Evolutionary conservation across 2,329 filamentous ascomycete genomes (phyloP).

Genomic region (Colletotrichum musicola): DNA sequence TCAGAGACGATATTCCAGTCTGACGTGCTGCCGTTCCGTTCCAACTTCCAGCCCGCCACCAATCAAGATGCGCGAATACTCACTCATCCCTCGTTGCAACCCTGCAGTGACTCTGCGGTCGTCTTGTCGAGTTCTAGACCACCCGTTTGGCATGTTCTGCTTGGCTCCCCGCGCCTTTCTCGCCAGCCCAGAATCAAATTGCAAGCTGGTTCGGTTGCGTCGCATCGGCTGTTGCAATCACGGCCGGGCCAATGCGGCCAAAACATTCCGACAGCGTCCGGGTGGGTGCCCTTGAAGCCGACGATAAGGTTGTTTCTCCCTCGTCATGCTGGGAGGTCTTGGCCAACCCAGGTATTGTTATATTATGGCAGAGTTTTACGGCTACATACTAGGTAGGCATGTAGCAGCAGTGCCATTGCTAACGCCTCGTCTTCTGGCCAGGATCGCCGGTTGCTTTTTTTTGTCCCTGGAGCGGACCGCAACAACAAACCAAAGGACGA

Average conservation of each 20-base stretch:
- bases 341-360: too few species aligned
- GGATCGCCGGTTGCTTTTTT: background rate
- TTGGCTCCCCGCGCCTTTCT: background rate
- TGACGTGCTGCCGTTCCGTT: conserved; percentile 26
- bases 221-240: conserved; percentile 24
- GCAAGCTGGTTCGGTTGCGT: conserved; percentile 4
- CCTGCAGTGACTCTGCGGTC: conserved; percentile 10
- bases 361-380: too few species aligned
- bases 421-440: too few species aligned
- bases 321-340: background rate
- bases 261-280: conserved; percentile 4
- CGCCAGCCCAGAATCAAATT: background rate
- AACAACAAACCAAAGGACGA: conserved; percentile 6
- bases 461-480: background rate
- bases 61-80: conserved; percentile 14
- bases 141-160: conserved; percentile 16
- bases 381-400: too few species aligned
- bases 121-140: conserved; percentile 23
- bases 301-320: conserved; percentile 22
- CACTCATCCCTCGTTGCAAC: conserved; percentile 28
- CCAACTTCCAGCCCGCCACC: conserved; percentile 15
- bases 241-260: conserved; percentile 15
- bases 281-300: conserved; percentile 12
- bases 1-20: conserved; percentile 22
- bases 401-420: too few species aligned